A percentile compares a stretch with the other conserved stretches of the same genome.
Conservation (phyloP, 2,329 filamentous ascomycete genomes). For the Xylariaceae sp. region DNA sequence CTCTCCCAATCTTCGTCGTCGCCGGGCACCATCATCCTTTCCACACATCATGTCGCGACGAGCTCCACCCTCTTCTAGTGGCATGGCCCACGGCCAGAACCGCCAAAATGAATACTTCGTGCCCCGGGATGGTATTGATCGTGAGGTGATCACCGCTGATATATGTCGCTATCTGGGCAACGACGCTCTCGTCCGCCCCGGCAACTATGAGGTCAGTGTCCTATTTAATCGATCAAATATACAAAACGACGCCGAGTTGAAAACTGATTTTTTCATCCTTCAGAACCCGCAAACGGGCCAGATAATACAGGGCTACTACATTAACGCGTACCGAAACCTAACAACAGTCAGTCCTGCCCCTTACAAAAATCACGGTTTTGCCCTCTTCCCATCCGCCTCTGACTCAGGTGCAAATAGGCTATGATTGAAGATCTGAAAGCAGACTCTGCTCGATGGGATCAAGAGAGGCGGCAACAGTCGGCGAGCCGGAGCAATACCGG, state of each 20-base stretch:
- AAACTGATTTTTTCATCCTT: too few species aligned
- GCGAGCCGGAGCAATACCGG: slow-evolving; percentile 44
- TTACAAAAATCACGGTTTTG: too few species aligned
- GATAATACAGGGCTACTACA: slow-evolving; percentile 67
- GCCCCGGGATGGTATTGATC: slow-evolving; percentile 73
- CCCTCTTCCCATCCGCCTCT: background rate
- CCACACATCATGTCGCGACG: slow-evolving; percentile 32
- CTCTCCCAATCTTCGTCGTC: slow-evolving; percentile 17
- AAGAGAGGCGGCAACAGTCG: slow-evolving; percentile 53
- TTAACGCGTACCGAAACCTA: slow-evolving; percentile 74
- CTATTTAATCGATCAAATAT: too few species aligned
- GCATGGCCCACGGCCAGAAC: slow-evolving; percentile 35
- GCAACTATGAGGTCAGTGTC: slow-evolving; percentile 62
- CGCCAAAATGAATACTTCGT: slow-evolving; percentile 78
- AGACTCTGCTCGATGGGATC: slow-evolving; percentile 59
- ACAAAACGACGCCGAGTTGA: too few species aligned
- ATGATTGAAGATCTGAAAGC: slow-evolving; percentile 62
- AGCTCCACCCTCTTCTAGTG: slow-evolving; percentile 31
- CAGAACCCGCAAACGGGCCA: slow-evolving; percentile 54
- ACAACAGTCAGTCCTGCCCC: slow-evolving; percentile 64
- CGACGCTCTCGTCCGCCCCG: slow-evolving; percentile 73
- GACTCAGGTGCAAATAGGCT: slow-evolving; percentile 39
- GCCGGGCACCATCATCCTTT: slow-evolving; percentile 11
- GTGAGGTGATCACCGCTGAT: slow-evolving; percentile 79
- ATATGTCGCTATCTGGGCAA: slow-evolving; percentile 82